A percentile compares a stretch with the other conserved stretches of the same genome.
These are phyloP conservation scores for Hypsizygus ulmarius DNA, from an alignment of 1,284 basidiomycete genomes.

Conservation along the genomic window DNA sequence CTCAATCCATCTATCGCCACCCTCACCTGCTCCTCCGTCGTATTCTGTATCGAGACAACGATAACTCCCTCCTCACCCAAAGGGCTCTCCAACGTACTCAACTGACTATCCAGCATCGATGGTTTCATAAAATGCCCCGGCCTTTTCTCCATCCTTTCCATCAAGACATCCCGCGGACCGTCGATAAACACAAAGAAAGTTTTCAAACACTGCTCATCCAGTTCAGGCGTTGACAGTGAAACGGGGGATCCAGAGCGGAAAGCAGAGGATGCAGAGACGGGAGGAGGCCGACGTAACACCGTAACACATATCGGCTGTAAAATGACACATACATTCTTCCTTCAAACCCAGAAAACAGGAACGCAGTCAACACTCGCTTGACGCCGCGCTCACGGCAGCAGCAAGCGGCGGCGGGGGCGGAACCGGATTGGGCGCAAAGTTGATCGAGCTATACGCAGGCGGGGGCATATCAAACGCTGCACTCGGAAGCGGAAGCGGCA, in stretches of 20 bases:
- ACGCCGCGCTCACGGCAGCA: neutral
- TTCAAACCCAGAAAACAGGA: neutral
- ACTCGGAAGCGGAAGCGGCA: conserved; percentile 9
- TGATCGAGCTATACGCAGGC: conserved; percentile 32
- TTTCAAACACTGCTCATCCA: conserved; percentile 32
- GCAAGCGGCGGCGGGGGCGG: neutral
- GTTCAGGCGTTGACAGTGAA: too few relatives aligned
- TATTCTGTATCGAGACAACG: conserved; percentile 55
- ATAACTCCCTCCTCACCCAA: conserved; percentile 68
- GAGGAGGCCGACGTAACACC: neutral
- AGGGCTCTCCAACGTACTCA: conserved; percentile 78
- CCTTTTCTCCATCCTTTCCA: conserved; percentile 69
- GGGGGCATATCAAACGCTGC: conserved; percentile 33
- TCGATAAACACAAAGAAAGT: conserved; percentile 86
- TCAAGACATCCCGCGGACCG: conserved; percentile 61
- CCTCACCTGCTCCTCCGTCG: conserved; percentile 57
- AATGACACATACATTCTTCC: too few relatives aligned
- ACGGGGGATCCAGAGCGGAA: too few relatives aligned
- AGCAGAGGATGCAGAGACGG: too few relatives aligned
- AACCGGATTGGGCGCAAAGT: conserved; percentile 14
- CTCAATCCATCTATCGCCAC: conserved; percentile 27
- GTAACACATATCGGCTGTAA: too few relatives aligned
- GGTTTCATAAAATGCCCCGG: conserved; percentile 89
- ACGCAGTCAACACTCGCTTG: neutral
- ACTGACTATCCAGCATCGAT: conserved; percentile 83